Conservation (phyloP, 2,329 filamentous ascomycete species). For the Mycogone perniciosa region DNA sequence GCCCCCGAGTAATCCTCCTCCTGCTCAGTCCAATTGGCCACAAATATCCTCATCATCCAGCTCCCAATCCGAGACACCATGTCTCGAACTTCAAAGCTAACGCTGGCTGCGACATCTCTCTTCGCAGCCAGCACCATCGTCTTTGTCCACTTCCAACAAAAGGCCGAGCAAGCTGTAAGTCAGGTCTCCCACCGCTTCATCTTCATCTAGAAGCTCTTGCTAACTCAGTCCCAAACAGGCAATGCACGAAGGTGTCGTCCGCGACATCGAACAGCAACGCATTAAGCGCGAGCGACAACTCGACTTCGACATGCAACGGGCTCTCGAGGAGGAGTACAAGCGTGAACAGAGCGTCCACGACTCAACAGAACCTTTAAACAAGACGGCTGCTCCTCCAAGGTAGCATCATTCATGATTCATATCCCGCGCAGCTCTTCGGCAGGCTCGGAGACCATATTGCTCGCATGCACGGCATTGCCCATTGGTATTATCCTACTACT, state of each 20-base stretch:
- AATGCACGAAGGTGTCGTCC: constrained; percentile 92
- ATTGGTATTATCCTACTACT: constrained; percentile 17
- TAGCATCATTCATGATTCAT: constrained; percentile 11
- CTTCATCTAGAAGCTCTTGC: not conserved
- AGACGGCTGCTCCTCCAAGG: constrained; percentile 15
- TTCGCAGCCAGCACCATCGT: constrained; percentile 70
- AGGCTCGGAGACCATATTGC: not conserved
- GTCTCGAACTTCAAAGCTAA: constrained; percentile 87
- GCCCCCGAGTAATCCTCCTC: not conserved
- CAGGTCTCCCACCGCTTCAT: not conserved
- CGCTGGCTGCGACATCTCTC: constrained; percentile 69
- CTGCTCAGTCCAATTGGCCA: not conserved
- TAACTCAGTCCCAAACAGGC: constrained; percentile 48
- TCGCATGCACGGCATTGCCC: constrained; percentile 1
- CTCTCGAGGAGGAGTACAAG: constrained; percentile 81
- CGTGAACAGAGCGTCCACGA: constrained; percentile 73
- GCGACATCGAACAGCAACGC: constrained; percentile 90
- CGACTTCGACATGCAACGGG: constrained; percentile 88
- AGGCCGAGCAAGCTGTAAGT: constrained; percentile 69
- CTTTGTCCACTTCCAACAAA: constrained; percentile 86
- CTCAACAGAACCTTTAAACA: constrained; percentile 23
- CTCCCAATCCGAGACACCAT: constrained; percentile 40
- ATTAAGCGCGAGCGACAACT: constrained; percentile 85
- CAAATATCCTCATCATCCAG: not conserved
- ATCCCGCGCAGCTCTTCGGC: not conserved